Base-by-base conservation (phyloP, 371 early-diverging fungal species). In the Mortierella sp. region DNA sequence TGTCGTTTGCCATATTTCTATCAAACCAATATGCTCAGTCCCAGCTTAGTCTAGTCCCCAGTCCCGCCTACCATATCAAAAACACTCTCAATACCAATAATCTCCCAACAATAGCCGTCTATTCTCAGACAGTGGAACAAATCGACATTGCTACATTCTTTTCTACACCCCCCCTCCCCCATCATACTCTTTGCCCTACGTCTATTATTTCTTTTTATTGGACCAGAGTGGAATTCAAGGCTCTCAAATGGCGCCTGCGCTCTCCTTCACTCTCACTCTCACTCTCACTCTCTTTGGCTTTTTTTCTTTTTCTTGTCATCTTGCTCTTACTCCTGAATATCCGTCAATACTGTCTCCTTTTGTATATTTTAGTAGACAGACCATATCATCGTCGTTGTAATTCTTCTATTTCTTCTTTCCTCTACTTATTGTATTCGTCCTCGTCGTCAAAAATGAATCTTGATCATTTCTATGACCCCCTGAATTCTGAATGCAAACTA, bases 261-360 rank as follows among this genome's bases (percentile, higher is more conserved):
- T 34, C 62, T 29, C 43, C 37, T 42, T 31, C 53, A 22, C 28
- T 64, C 42, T 26, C 13, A 35, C 17, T 43, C 40, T 29, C 62
- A 28, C 2, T 49, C 31, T 15, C 23, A 19, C 6, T 28, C 31
- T n/a, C n/a, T 58, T 34, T 10, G 3, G 13, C 22, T 56, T 45
- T 19, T 40, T 61, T 17, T 17, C 35, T 23, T 15, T 51, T 23
- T 35, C 15, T 31, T 2, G 4, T n/a, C 42, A 23, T 8, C 61
- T 56, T 28, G 22, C 22, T 54, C 55, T 59, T 47, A 45, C 69
- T 62, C 69, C 69, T 69, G 62, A 63, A 62, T 62, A 69, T 56
- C 19, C 42, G 19, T 15, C 32, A 34, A n/a, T 23, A 31, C 29
- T 45, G 54, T 60, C 68, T 61, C 68, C 61, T 68, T 63, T 63